Percentiles rank a stretch among this genome's conserved stretches.
Conservation (phyloP, 208 protist species). For the Leishmania amazonensis region DNA sequence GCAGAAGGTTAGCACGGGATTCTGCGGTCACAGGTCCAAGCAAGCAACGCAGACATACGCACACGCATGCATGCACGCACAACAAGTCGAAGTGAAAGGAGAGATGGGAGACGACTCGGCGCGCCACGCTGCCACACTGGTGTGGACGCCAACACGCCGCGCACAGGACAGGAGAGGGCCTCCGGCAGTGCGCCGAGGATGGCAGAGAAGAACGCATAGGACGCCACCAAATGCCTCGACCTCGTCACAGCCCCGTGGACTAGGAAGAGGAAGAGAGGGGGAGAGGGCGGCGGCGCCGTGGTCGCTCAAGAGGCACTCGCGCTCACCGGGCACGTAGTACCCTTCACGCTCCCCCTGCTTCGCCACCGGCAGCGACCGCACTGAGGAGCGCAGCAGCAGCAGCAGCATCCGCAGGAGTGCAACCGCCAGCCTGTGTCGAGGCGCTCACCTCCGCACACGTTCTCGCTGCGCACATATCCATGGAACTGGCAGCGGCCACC, state of each 20-base stretch:
- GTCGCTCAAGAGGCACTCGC: neutral
- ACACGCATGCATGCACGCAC: neutral
- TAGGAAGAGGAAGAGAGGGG: neutral
- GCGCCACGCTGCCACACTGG: neutral
- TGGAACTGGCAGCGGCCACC: constrained; percentile 4
- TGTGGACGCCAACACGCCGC: too few relatives aligned
- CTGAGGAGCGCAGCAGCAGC: neutral
- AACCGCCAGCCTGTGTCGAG: neutral
- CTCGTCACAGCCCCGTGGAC: neutral
- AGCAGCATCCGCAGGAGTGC: neutral
- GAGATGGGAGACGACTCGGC: neutral
- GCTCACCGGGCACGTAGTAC: neutral
- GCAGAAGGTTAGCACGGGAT: neutral
- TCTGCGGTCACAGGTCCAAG: neutral
- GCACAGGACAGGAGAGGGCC: too few relatives aligned
- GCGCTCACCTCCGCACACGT: neutral
- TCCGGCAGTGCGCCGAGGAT: neutral
- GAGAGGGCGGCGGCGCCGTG: neutral
- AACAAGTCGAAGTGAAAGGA: neutral
- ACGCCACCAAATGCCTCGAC: neutral
- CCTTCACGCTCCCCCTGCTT: neutral
- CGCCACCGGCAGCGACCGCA: neutral
- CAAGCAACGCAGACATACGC: neutral
- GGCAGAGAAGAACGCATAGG: neutral
- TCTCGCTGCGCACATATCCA: neutral